Base-by-base conservation (phyloP, 139 green algal species). In the Monoraphidium neglectum region DNA sequence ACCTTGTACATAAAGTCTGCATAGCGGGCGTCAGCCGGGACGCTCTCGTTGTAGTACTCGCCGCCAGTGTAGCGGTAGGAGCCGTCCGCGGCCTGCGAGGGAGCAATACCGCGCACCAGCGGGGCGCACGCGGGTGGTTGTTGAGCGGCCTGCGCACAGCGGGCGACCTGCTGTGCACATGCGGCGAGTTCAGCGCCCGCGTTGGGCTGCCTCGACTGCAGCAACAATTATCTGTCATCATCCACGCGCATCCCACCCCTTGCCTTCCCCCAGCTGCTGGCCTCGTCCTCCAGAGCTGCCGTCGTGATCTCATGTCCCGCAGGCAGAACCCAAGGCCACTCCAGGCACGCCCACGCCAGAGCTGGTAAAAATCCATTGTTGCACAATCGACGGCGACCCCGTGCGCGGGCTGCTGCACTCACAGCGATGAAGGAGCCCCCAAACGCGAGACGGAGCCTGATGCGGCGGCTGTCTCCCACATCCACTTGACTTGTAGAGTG, bases 1-100 rank as follows among this genome's bases (percentile, higher is more conserved):
- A n/a, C n/a, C n/a, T 79, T 77, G 78, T 83, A 87, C 72, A 87
- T 80, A n/a, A 93, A 74, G 38, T 90, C 84, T 15, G 83, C 81
- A 49, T 93, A 93, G 38, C 61, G 74, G 30, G 40, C 80, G n/a
- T 60, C 49, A 21, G 62, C 56, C 23, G 76, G 69, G 32, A 92
- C 33, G 47, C 61, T 87, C 49, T 93, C 85, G 51, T 89, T 76
- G 76, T 84, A 87, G 35, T 72, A 70, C 24, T 87, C 78, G 8
- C 83, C 87, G 12, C 83, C 81, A 18, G 80, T 26, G 59, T 87
- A 90, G 32, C 69, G 77, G 59, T 79, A 89, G 46, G 56, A 38
- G 47, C 64, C 68, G 51, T 60, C 65, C 8, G 57, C 18, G 18
- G 63, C 57, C 73, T 79, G 63, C 33, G 37, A n/a, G 23, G 61